Conservation (phyloP, 495 filamentous ascomycete species). For the Aspergillus ostianus region DNA sequence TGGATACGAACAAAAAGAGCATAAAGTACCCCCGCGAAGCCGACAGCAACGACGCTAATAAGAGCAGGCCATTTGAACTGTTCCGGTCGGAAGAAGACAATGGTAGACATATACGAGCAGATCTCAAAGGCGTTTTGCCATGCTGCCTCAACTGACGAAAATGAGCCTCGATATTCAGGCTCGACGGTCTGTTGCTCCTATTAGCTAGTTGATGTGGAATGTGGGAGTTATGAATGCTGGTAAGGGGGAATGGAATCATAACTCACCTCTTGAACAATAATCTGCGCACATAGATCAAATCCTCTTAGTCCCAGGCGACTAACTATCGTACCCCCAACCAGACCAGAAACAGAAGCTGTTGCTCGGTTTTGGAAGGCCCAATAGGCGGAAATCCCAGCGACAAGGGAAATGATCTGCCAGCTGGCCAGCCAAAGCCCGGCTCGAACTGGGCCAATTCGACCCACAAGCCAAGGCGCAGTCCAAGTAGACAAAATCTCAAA, state of each 20-base stretch:
- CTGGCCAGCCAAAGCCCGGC: conserved; percentile 62
- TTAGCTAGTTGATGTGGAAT: conserved; percentile 40
- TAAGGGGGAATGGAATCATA: background rate
- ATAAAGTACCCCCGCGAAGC: conserved; percentile 50
- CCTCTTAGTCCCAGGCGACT: conserved; percentile 67
- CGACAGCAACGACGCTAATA: conserved; percentile 53
- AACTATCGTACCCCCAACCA: conserved; percentile 52
- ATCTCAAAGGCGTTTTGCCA: conserved; percentile 68
- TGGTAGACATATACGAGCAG: conserved; percentile 57
- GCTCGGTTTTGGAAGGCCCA: conserved; percentile 19
- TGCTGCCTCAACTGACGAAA: conserved; percentile 61
- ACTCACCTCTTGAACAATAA: conserved; percentile 63
- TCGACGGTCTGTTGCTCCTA: conserved; percentile 6
- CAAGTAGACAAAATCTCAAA: conserved; percentile 52
- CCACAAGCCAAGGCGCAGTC: conserved; percentile 51
- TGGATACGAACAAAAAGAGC: conserved; percentile 54
- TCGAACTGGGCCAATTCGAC: conserved; percentile 53
- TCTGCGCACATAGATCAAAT: conserved; percentile 64
- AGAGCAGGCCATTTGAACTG: conserved; percentile 61
- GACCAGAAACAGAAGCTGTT: conserved; percentile 35
- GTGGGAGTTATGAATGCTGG: conserved; percentile 21
- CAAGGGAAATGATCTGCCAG: conserved; percentile 58
- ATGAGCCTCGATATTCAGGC: conserved; percentile 43
- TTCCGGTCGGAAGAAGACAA: conserved; percentile 53
- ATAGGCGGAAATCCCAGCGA: conserved; percentile 42